Percentiles rank a stretch among this genome's conserved stretches.
Evolutionary conservation across 1,139 yeast species (phyloP).

Genomic region (Eremothecium sinecaudum): DNA sequence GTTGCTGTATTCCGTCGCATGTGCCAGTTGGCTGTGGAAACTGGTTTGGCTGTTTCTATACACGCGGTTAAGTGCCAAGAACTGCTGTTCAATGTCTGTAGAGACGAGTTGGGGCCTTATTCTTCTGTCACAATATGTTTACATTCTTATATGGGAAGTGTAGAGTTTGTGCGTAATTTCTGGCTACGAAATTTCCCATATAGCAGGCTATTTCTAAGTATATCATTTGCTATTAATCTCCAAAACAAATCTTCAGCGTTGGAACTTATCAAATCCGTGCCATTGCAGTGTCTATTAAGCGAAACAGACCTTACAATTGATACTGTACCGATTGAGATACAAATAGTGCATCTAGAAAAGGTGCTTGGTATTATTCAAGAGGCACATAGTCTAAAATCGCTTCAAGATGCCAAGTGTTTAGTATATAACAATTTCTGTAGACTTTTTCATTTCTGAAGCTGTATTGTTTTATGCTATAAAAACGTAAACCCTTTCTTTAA

Average conservation of each 20-base stretch:
- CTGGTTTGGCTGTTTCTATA: constrained; percentile 50
- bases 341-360: constrained; percentile 2
- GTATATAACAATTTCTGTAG: constrained; percentile 14
- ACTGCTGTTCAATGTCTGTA: constrained; percentile 40
- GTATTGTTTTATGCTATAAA: too few species aligned
- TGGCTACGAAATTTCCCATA: constrained; percentile 38
- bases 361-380: constrained; percentile 7
- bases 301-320: constrained; percentile 44
- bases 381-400: constrained; percentile 6
- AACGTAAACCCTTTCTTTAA: too few species aligned
- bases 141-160: constrained; percentile 82
- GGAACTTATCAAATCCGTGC: constrained; percentile 31
- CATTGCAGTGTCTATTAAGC: constrained; percentile 35
- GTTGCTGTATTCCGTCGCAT: constrained; percentile 40
- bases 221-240: constrained; percentile 52
- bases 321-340: constrained; percentile 1
- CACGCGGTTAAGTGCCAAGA: constrained; percentile 84
- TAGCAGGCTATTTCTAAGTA: constrained; percentile 41
- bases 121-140: constrained; percentile 39
- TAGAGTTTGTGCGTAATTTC: constrained; percentile 44
- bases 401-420: constrained; percentile 7
- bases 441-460: constrained; percentile 9
- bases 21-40: constrained; percentile 43
- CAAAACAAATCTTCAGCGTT: constrained; percentile 27
- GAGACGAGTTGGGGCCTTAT: constrained; percentile 16